Conservation (phyloP, 78 protist genomes). For the Trichosphaerium sp. region DNA sequence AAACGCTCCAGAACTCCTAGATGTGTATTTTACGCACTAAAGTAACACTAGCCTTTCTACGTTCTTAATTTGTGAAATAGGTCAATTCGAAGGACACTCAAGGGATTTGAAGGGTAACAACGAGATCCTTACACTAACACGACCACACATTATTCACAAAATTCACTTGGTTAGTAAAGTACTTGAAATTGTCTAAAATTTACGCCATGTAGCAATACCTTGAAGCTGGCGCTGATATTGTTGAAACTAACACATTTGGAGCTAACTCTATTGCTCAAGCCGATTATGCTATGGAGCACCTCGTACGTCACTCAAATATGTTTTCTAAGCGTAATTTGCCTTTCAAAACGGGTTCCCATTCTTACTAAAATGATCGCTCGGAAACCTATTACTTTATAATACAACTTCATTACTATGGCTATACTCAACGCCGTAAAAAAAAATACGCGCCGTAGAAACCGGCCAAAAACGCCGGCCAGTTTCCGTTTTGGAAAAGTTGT, state of each 20-base stretch:
- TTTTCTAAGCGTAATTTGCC: too few species aligned
- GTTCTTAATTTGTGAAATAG: background rate
- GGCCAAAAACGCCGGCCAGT: too few species aligned
- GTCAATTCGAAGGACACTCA: constrained; percentile 69
- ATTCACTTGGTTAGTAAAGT: constrained; percentile 64
- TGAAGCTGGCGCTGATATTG: constrained; percentile 94
- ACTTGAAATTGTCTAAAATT: background rate
- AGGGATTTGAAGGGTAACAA: constrained; percentile 92
- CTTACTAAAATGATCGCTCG: background rate
- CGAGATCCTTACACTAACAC: constrained; percentile 85
- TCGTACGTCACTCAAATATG: constrained; percentile 19
- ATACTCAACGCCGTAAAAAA: too few species aligned
- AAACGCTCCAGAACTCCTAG: background rate
- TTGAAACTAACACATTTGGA: constrained; percentile 96
- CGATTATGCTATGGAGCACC: constrained; percentile 79
- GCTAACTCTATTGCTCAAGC: constrained; percentile 83
- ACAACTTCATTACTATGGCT: too few species aligned
- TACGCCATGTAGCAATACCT: constrained; percentile 50
- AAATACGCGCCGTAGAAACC: too few species aligned
- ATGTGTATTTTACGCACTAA: background rate
- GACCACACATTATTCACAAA: constrained; percentile 74
- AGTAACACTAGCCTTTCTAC: background rate
- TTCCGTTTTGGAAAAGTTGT: too few species aligned
- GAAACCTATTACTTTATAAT: background rate
- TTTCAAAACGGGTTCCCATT: background rate